A percentile compares a stretch with the other conserved stretches of the same genome.
Conservation (phyloP, 2,329 filamentous ascomycete genomes). For the Ascosphaera apis region DNA sequence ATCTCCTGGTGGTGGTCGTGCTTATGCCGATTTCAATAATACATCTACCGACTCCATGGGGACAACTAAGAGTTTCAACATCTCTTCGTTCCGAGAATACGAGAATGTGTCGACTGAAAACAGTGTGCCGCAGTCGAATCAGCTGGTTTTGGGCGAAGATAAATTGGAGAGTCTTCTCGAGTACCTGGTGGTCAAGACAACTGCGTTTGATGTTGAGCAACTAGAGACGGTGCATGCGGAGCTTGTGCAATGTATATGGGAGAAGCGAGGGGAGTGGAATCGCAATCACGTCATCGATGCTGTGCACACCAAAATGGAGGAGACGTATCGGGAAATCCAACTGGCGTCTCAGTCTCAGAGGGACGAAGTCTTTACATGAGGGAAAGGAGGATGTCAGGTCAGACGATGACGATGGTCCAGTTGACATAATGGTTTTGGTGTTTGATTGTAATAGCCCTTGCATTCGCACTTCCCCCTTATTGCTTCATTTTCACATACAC, state of each 20-base stretch:
- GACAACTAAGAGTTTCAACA: constrained; percentile 2
- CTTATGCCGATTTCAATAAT: too few species aligned
- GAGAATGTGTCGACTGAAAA: constrained; percentile 10
- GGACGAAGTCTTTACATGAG: too few species aligned
- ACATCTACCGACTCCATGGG: too few species aligned
- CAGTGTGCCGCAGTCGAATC: background rate
- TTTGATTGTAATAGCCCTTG: too few species aligned
- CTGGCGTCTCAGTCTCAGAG: too few species aligned
- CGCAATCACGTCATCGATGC: constrained; percentile 44
- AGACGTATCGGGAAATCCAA: constrained; percentile 32
- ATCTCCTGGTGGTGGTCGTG: too few species aligned
- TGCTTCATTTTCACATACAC: too few species aligned
- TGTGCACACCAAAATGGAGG: constrained; percentile 51
- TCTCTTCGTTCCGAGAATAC: constrained; percentile 14
- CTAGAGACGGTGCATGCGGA: constrained; percentile 79
- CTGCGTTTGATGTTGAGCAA: constrained; percentile 72
- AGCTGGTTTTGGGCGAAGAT: constrained; percentile 21
- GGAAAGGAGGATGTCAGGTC: too few species aligned
- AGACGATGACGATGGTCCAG: too few species aligned
- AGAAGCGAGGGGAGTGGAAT: constrained; percentile 57
- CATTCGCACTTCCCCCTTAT: too few species aligned
- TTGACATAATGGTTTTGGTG: too few species aligned
- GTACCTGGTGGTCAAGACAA: constrained; percentile 42
- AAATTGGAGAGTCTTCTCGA: constrained; percentile 36
- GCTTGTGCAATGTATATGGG: constrained; percentile 82